These are phyloP conservation scores for Taphrina betulina DNA, from an alignment of 1,139 yeast genomes.

Conservation along the genomic window DNA sequence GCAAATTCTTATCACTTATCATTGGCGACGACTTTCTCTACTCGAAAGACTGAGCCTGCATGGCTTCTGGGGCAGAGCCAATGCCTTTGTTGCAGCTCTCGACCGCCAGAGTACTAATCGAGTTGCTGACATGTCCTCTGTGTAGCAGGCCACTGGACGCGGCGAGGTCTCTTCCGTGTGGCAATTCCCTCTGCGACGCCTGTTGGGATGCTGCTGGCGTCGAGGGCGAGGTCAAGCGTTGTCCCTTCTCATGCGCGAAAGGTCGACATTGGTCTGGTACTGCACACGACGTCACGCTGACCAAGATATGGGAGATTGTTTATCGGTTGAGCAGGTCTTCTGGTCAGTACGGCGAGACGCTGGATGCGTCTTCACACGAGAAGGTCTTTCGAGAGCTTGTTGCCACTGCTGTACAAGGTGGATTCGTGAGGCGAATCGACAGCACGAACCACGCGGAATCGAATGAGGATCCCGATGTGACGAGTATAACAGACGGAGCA, in stretches of 20 bases:
- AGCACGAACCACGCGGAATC: neutral
- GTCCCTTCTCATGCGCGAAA: conserved; percentile 25
- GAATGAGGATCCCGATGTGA: neutral
- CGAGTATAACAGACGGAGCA: neutral
- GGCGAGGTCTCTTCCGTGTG: conserved; percentile 29
- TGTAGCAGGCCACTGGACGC: conserved; percentile 18
- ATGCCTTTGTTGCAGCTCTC: too few relatives aligned
- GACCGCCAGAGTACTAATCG: conserved; percentile 18
- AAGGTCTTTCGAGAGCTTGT: neutral
- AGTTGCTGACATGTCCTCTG: conserved; percentile 22
- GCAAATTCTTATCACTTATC: too few relatives aligned
- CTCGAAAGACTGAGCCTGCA: too few relatives aligned
- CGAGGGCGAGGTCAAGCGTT: conserved; percentile 25
- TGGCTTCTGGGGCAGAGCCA: too few relatives aligned
- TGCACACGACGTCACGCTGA: conserved; percentile 24
- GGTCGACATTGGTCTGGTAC: conserved; percentile 31
- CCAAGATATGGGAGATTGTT: conserved; percentile 21
- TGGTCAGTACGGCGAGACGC: neutral
- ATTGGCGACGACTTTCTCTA: too few relatives aligned
- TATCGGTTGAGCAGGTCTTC: neutral
- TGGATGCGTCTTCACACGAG: neutral
- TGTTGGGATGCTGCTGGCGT: conserved; percentile 22
- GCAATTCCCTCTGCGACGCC: conserved; percentile 27
- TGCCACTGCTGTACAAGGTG: conserved; percentile 1
- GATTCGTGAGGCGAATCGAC: neutral